A percentile compares a stretch with the other conserved stretches of the same genome.
These are phyloP conservation scores for Elsinoe australis DNA, from an alignment of 2,329 filamentous ascomycete species.

Conservation along the genomic window DNA sequence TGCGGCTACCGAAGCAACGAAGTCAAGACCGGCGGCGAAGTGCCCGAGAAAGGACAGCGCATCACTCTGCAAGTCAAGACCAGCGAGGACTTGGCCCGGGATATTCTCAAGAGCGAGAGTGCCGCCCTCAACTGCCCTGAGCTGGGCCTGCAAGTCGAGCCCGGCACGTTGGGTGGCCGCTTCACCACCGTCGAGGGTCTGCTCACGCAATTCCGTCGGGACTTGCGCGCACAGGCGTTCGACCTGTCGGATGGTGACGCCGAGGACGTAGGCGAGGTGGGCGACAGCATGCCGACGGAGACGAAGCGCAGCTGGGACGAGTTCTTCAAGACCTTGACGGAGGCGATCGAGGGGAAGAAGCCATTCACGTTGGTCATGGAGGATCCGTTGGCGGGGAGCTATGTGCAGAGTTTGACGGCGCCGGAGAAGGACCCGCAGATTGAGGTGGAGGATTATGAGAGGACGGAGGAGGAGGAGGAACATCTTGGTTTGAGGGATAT, in stretches of 20 bases:
- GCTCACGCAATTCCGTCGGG: constrained; percentile 82
- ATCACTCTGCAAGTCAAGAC: constrained; percentile 69
- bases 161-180: constrained; percentile 86
- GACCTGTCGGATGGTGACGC: constrained; percentile 53
- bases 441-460: constrained; percentile 69
- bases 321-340: constrained; percentile 72
- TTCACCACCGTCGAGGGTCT: constrained; percentile 97
- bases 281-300: constrained; percentile 64
- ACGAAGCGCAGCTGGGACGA: constrained; percentile 66
- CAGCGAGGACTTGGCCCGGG: constrained; percentile 69
- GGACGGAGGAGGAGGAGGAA: constrained; percentile 88
- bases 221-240: constrained; percentile 83
- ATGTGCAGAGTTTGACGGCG: constrained; percentile 77
- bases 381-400: constrained; percentile 87
- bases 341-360: constrained; percentile 70
- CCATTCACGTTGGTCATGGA: constrained; percentile 76
- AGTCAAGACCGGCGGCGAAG: constrained; percentile 91
- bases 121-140: constrained; percentile 83
- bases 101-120: constrained; percentile 94
- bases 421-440: constrained; percentile 81
- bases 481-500: constrained; percentile 87
- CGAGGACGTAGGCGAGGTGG: constrained; percentile 42
- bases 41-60: constrained; percentile 76
- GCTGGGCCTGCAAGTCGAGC: constrained; percentile 77
- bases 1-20: constrained; percentile 92